Base-by-base conservation (phyloP, 31 red algal species). In the Bonnemaisonia californica region DNA sequence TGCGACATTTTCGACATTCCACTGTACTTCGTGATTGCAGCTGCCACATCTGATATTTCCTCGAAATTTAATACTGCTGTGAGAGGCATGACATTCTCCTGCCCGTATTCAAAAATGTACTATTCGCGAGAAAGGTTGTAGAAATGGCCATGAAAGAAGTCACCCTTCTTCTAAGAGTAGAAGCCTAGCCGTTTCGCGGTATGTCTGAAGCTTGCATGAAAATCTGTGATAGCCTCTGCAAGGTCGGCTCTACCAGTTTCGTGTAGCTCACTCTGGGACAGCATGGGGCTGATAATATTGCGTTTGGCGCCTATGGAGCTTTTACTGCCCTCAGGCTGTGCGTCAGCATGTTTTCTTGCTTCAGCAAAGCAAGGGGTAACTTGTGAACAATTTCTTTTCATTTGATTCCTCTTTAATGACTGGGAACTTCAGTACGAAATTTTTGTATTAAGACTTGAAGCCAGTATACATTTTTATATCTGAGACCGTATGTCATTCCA, bases 11-110 rank as follows among this genome's bases (percentile, higher is more conserved):
- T 55, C 21, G 67, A 69, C 76, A 89, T 80, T 34, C 91, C 91
- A n/a, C 84, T 78, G 66, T 69, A 86, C 23, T 84, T 80, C 39
- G 62, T 55, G 26, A 88, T 83, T 19, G 91, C 91, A 9, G 73
- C 84, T 21, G 73, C 71, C 54, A 94, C 16, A 54, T 94, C 91
- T 56, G 37, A 22, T 51, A 83, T 69, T 57, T 59, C 69, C n/a
- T 58, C 56, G 42, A 24, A 42, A 11, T 57, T 16, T 26, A 94
- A 55, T 22, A 72, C 34, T 1, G 66, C 57, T 29, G 80, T 73
- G 37, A 33, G 42, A 3, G 91, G 91, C 91, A 94, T 81, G 24
- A 80, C 62, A 19, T 41, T 40, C 36, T 76, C 57, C 22, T 72
- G 24, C 21, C 75, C 75, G 13, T 62, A 11, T n/a, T 65, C 45